Conservation (phyloP, 306 rosid species). For the Amphicarpaea edgeworthii region DNA sequence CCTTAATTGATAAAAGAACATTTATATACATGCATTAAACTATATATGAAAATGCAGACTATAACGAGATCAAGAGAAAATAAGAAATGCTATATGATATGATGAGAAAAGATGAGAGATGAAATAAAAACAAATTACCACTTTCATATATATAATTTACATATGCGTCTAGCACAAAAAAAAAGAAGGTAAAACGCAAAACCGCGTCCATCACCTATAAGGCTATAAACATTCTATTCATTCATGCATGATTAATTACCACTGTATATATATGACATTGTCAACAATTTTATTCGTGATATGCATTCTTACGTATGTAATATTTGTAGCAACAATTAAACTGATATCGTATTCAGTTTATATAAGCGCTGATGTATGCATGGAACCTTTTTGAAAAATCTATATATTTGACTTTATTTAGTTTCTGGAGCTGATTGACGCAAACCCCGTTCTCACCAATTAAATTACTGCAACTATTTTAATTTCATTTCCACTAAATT, state of each 20-base stretch:
- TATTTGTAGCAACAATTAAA: too few relatives aligned
- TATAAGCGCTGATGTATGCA: slow-evolving; percentile 1
- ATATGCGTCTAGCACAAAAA: background rate
- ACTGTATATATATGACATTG: background rate
- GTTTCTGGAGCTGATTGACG: background rate
- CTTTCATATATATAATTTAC: too few relatives aligned
- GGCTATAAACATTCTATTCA: background rate
- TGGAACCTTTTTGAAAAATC: background rate
- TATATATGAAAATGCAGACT: background rate
- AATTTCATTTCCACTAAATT: background rate
- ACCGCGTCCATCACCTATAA: background rate
- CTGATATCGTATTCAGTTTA: background rate
- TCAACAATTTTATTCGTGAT: background rate
- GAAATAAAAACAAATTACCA: background rate
- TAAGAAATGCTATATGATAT: background rate
- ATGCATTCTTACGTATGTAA: background rate
- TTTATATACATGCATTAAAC: background rate
- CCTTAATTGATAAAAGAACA: too few relatives aligned
- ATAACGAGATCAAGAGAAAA: background rate
- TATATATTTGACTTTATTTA: background rate
- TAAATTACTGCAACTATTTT: background rate
- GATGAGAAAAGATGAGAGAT: background rate
- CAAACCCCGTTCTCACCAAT: background rate
- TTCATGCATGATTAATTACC: background rate
- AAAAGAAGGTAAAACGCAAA: background rate